Evolutionary conservation across 805 yeast species (phyloP).

Genomic region (Myxozyma geophila): DNA sequence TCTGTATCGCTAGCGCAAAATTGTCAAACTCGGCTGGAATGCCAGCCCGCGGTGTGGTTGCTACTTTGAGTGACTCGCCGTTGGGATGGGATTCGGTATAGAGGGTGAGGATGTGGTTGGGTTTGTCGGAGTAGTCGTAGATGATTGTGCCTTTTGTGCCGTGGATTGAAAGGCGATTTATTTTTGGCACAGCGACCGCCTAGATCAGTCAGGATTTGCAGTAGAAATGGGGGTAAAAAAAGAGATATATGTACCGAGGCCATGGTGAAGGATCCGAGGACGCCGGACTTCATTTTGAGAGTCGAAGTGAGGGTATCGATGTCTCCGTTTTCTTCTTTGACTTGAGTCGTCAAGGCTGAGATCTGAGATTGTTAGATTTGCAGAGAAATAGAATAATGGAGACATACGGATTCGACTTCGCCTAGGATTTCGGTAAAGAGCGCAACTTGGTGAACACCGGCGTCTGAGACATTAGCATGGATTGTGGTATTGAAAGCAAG

Average conservation of each 20-base stretch:
- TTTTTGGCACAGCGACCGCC: not conserved
- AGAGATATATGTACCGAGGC: constrained; percentile 66
- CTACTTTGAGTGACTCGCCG: no score
- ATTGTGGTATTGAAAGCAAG: no score
- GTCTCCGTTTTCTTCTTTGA: constrained; percentile 75
- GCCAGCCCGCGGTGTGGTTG: no score
- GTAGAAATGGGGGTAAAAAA: not conserved
- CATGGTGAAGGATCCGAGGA: constrained; percentile 82
- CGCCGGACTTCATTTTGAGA: constrained; percentile 61
- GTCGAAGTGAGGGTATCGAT: constrained; percentile 82
- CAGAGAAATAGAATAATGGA: not conserved
- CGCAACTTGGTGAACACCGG: constrained; percentile 96
- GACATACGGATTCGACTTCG: constrained; percentile 59
- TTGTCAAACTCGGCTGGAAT: no score
- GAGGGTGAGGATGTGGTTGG: no score
- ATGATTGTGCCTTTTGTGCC: no score
- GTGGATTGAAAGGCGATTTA: not conserved
- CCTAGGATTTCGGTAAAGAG: constrained; percentile 83
- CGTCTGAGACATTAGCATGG: constrained; percentile 50
- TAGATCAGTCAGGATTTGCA: not conserved
- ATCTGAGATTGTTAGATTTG: constrained; percentile 1
- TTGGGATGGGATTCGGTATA: no score
- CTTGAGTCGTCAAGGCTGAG: constrained; percentile 77
- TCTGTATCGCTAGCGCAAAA: no score
- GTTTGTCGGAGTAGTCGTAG: no score